Evolutionary conservation across 345 rosid species (phyloP), one percentile per base, ranked within the genome.

Genomic region (Eutrema heterophyllum): DNA sequence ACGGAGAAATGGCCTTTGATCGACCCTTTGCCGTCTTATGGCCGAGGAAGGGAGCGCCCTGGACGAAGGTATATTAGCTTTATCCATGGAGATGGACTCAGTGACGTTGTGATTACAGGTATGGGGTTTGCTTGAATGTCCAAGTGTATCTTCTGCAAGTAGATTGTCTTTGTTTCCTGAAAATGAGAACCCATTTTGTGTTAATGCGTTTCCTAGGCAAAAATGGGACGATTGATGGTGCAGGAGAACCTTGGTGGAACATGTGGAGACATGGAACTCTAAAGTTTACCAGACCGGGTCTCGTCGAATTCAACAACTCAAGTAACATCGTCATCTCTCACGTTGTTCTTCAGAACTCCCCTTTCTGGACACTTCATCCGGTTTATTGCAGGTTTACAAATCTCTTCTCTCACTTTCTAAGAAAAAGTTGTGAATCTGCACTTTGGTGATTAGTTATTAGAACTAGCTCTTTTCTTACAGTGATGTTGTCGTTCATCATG

Each of bases 231-330:
- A 87, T 93, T 69, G 97, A 90, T 73, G 98, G 98, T 58, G 49
- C 96, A 82, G 98, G 98, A 85, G 89, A 72, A 56, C 76, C 92
- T 44, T 93, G 98, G 97, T 90, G 98, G 98, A 76, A 84, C 82
- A 88, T 90, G 96, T 93, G 96, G 92, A 90, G 96, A 81, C 81
- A 81, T 79, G 72, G 96, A 78, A 89, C 87, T 63, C 90, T 93
- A 39, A 75, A 75, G 54, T 90, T 80, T 74, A 90, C 98, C 5
- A 83, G 98, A 76, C 98, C 97, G 4, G 85, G 84, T 78, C 88
- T 90, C 16, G 30, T 93, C 35, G 98, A 93, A 56, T 82, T 93
- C 48, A 72, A 85, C 58, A 86, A 90, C 79, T 90, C 98, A 15
- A 84, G 38, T 44, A 64, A 74, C 76, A 90, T 93, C 54, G 53